phyloP scores from a whole-genome alignment of 495 filamentous ascomycete species.

The Aspergillus leporis region DNA sequence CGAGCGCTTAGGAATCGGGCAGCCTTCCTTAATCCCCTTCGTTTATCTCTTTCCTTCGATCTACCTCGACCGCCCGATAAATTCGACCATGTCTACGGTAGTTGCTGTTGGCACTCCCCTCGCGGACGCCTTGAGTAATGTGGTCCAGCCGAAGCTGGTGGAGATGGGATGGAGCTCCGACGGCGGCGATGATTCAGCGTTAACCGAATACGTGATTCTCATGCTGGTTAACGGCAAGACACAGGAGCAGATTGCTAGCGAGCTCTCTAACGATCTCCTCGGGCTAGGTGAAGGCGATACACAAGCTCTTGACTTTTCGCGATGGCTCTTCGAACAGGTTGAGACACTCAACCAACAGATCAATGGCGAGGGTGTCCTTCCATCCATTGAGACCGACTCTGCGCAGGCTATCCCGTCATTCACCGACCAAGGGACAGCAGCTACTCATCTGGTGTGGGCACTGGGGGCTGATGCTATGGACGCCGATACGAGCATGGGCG shows the following conservation, averaged over 20 bases:
- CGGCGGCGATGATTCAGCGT: constrained; percentile 74
- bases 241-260: constrained; percentile 81
- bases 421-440: constrained; percentile 26
- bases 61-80: constrained; percentile 1
- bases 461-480: constrained; percentile 45
- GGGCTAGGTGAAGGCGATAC: constrained; percentile 80
- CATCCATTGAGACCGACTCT: constrained; percentile 18
- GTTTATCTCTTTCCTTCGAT: background rate
- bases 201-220: constrained; percentile 93
- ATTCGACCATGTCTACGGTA: constrained; percentile 66
- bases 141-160: constrained; percentile 89
- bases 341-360: constrained; percentile 64
- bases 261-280: constrained; percentile 87
- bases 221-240: constrained; percentile 96
- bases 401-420: constrained; percentile 40
- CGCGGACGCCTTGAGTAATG: constrained; percentile 74
- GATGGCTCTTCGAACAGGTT: constrained; percentile 89
- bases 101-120: constrained; percentile 73
- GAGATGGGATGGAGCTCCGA: constrained; percentile 90
- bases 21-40: constrained; percentile 7
- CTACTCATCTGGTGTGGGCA: constrained; percentile 21
- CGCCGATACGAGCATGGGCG: constrained; percentile 78
- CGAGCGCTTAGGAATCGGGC: background rate
- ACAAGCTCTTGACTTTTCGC: constrained; percentile 78
- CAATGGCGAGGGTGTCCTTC: constrained; percentile 43